phyloP scores from a whole-genome alignment of 805 yeast genomes.

The Wickerhamiella bombiphila region DNA sequence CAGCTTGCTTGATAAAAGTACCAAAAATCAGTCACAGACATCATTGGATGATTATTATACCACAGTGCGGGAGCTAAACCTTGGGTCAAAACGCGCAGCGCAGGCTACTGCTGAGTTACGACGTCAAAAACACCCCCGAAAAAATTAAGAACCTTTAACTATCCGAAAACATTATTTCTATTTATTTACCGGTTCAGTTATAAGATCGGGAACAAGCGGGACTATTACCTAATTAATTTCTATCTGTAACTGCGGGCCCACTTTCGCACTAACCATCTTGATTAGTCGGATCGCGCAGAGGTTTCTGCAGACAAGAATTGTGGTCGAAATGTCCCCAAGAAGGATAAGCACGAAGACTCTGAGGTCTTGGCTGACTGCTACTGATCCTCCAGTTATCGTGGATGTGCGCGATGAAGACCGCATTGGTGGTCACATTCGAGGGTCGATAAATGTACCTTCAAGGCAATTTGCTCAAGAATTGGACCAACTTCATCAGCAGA shows the following conservation, averaged over 20 bases:
- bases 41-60: conserved; percentile 17
- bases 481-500: conserved; percentile 27
- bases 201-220: too few species aligned
- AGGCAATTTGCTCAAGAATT: conserved; percentile 28
- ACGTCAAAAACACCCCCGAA: too few species aligned
- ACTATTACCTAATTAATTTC: too few species aligned
- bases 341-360: conserved; percentile 18
- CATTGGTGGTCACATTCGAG: conserved; percentile 57
- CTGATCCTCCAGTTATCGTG: conserved; percentile 32
- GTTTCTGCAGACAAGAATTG: too few species aligned
- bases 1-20: conserved; percentile 12
- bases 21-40: conserved; percentile 10
- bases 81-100: conserved; percentile 20
- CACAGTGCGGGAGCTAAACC: conserved; percentile 16
- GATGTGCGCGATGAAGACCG: conserved; percentile 81
- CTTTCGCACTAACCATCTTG: too few species aligned
- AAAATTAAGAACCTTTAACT: too few species aligned
- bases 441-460: conserved; percentile 44
- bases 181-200: too few species aligned
- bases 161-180: too few species aligned
- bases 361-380: conserved; percentile 18
- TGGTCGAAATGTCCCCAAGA: too few species aligned
- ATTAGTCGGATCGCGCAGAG: too few species aligned
- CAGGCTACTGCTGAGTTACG: conserved; percentile 9
- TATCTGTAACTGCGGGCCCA: too few species aligned